phyloP scores from a whole-genome alignment of 2,329 filamentous ascomycete species.

The Calonectria pauciramosa region DNA sequence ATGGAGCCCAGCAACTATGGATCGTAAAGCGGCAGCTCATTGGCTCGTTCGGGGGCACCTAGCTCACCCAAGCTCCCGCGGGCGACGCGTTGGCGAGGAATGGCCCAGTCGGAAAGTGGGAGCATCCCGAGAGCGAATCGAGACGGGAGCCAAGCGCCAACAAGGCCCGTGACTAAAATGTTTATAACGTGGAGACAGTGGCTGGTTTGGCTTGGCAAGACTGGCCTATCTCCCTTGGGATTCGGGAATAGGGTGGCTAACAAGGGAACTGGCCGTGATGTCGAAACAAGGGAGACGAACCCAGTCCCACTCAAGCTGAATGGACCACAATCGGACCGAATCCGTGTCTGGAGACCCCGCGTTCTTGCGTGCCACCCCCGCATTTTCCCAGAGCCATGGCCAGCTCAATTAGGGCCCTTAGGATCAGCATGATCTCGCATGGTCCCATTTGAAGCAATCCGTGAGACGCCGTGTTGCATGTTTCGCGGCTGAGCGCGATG shows the following conservation, averaged over 20 bases:
- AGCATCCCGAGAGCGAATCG: background rate
- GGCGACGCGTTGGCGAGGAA: background rate
- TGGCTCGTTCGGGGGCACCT: background rate
- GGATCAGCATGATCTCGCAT: background rate
- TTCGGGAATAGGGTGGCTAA: background rate
- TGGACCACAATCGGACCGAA: slow-evolving; percentile 4
- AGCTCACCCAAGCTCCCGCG: background rate
- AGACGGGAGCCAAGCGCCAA: background rate
- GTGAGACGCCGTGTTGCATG: background rate
- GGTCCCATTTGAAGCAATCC: background rate
- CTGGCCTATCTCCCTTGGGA: background rate
- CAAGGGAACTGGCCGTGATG: background rate
- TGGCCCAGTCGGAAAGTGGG: background rate
- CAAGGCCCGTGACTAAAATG: background rate
- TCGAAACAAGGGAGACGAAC: slow-evolving; percentile 2
- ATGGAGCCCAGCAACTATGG: background rate
- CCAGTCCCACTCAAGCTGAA: background rate
- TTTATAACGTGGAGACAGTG: background rate
- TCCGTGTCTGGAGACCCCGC: background rate
- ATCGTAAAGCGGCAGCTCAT: background rate
- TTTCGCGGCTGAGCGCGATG: background rate
- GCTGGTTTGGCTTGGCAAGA: background rate
- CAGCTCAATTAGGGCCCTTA: background rate
- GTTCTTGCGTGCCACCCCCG: background rate
- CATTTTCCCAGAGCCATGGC: slow-evolving; percentile 1